Evolutionary conservation across 1,284 basidiomycete species (phyloP).

Genomic region (Rhizoctonia solani): DNA sequence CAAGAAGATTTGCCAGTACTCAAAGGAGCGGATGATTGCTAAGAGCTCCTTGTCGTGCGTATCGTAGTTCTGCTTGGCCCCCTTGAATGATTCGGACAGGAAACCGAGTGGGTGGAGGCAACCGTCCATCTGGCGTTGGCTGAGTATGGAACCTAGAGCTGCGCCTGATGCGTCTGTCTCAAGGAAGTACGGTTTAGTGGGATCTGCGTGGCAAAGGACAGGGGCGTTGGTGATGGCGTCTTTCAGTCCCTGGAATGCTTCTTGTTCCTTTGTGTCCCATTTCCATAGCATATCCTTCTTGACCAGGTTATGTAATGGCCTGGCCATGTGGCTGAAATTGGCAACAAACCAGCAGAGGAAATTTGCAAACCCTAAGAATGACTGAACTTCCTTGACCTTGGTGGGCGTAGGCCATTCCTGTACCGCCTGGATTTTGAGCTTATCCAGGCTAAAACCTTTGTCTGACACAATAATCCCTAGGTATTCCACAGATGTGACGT

Average conservation of each 20-base stretch:
- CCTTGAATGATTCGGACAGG: neutral
- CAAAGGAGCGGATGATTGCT: neutral
- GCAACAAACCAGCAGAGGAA: neutral
- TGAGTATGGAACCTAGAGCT: neutral
- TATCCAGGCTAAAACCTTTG: neutral
- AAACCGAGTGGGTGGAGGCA: neutral
- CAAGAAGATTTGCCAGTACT: neutral
- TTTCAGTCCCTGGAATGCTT: slow-evolving; percentile 10
- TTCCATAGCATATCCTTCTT: neutral
- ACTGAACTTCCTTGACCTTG: neutral
- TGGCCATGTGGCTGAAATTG: neutral
- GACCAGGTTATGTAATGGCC: neutral
- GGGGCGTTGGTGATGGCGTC: neutral
- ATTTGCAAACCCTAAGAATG: neutral
- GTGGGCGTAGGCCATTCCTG: neutral
- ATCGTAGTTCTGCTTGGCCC: neutral
- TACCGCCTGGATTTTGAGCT: neutral
- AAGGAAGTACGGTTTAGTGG: neutral
- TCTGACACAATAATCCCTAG: neutral
- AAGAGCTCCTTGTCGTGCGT: neutral
- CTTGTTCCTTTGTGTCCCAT: neutral
- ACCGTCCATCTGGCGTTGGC: neutral
- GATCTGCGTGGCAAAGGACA: neutral
- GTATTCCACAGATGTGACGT: neutral
- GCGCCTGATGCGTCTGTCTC: slow-evolving; percentile 12